Percentiles rank a stretch among this genome's conserved stretches.
Evolutionary conservation across 768 basidiomycete species (phyloP).

Genomic region (Coprinopsis cinerea): DNA sequence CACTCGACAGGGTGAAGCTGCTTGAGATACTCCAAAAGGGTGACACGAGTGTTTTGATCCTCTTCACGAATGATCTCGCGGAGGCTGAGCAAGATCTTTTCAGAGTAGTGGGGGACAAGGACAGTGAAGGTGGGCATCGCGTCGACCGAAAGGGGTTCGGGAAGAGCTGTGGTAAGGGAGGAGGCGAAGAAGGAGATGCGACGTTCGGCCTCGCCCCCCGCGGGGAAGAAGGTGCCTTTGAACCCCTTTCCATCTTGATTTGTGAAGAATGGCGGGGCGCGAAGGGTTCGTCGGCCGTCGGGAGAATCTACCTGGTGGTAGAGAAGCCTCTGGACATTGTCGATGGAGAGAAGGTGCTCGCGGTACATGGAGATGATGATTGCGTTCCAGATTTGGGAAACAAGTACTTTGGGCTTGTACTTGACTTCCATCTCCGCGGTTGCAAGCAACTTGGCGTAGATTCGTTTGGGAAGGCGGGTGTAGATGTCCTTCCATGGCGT

Average conservation of each 20-base stretch:
- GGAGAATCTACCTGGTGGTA: slow-evolving; percentile 95
- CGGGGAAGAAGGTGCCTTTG: slow-evolving; percentile 87
- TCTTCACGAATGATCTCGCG: slow-evolving; percentile 99
- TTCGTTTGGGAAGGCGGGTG: slow-evolving; percentile 92
- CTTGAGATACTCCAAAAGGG: slow-evolving; percentile 95
- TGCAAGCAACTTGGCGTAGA: slow-evolving; percentile 94
- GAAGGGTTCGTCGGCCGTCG: slow-evolving; percentile 85
- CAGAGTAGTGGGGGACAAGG: slow-evolving; percentile 96
- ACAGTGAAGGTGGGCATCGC: slow-evolving; percentile 99
- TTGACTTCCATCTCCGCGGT: slow-evolving; percentile 98
- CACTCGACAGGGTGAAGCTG: slow-evolving; percentile 98
- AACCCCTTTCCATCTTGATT: slow-evolving; percentile 71
- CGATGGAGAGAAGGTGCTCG: slow-evolving; percentile 95
- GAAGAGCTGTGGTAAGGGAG: slow-evolving; percentile 91
- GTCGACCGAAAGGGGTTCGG: slow-evolving; percentile 92
- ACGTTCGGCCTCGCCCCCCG: slow-evolving; percentile 91
- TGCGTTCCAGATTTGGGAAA: slow-evolving; percentile 99
- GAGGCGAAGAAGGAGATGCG: slow-evolving; percentile 99
- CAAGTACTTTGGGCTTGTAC: slow-evolving; percentile 98
- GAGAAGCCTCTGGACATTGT: slow-evolving; percentile 94
- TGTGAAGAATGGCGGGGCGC: slow-evolving; percentile 97
- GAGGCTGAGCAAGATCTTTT: slow-evolving; percentile 94
- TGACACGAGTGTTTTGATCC: slow-evolving; percentile 94
- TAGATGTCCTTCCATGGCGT: slow-evolving; percentile 99
- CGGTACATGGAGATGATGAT: slow-evolving; percentile 99